Base-by-base conservation (phyloP, 345 rosid species). In the Linum tenue region DNA sequence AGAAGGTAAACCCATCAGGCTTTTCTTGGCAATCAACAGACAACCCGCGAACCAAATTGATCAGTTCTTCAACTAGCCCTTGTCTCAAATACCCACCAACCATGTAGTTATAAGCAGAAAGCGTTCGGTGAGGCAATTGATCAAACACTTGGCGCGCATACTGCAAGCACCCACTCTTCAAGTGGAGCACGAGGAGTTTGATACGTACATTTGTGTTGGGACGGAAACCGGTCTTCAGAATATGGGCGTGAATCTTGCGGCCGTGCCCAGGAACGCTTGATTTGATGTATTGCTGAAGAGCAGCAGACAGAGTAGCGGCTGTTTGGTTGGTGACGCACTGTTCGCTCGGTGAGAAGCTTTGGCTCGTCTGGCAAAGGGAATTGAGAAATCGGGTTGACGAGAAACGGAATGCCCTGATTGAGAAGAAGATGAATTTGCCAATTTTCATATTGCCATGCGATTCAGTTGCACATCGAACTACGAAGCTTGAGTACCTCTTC, bases 81-180 rank as follows among this genome's bases (percentile, higher is more conserved):
- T 81, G 79, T 68, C 59, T 89, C 48, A 87, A 44, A 65, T 82
- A 85, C 61, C 96, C 96, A 67, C 83, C 79, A 60, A 91, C 75
- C 80, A 91, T 65, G 68, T 87, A 87, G 70, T 89, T 92, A 59
- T 84, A 89, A 3, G 98, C 95, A 0, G 92, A 86, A 17, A 92
- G 70, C 66, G 97, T 87, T 60, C 76, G 80, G 0, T 53, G 84
- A 5, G 86, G 85, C 80, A 87, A 70, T 78, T 84, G 87, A 60
- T 87, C 98, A 70, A 92, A 89, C 90, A 84, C 15, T 59, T 84
- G 81, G 69, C 81, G 83, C 38, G 92, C 96, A 66, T 77, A 80
- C 35, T 66, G 73, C 64, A 89, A 31, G 64, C 78, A 79, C 0
- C 92, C 83, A 37, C 81, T 70, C 73, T 89, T 92, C 38, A 87